Percentiles rank a stretch among this genome's conserved stretches.
Conservation (phyloP, 164 flowering plant genomes). For the Amborella trichopoda region DNA sequence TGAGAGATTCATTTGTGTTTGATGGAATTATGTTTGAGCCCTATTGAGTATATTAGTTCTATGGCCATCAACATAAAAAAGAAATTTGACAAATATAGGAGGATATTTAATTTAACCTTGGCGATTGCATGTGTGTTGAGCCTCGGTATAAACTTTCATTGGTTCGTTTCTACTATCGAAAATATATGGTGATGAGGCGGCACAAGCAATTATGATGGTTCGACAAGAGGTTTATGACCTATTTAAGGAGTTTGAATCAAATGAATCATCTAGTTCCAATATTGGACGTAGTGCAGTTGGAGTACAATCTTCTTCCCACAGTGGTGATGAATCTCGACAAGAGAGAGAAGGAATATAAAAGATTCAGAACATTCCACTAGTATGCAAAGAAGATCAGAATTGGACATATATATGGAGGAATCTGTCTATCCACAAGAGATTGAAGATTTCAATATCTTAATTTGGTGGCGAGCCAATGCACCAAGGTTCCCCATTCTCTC, state of each 20-base stretch:
- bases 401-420: conserved; percentile 7
- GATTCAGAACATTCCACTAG: no score
- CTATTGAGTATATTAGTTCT: background rate
- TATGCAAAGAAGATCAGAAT: conserved; percentile 6
- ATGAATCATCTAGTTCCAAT: no score
- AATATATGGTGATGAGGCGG: conserved; percentile 2
- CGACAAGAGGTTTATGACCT: background rate
- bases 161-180: conserved; percentile 4
- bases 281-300: no score
- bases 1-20: conserved; percentile 1
- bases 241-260: conserved; percentile 5
- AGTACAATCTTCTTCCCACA: background rate
- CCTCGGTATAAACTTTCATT: conserved; percentile 7
- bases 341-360: background rate
- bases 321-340: background rate
- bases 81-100: conserved; percentile 6
- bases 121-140: conserved; percentile 6
- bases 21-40: background rate
- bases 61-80: conserved; percentile 1
- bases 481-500: conserved; percentile 18
- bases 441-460: conserved; percentile 14
- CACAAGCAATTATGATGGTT: background rate
- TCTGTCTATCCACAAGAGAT: background rate
- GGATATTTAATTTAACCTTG: background rate
- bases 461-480: conserved; percentile 15